Conservation (phyloP, 164 flowering plant species). For the Aristolochia californica region DNA sequence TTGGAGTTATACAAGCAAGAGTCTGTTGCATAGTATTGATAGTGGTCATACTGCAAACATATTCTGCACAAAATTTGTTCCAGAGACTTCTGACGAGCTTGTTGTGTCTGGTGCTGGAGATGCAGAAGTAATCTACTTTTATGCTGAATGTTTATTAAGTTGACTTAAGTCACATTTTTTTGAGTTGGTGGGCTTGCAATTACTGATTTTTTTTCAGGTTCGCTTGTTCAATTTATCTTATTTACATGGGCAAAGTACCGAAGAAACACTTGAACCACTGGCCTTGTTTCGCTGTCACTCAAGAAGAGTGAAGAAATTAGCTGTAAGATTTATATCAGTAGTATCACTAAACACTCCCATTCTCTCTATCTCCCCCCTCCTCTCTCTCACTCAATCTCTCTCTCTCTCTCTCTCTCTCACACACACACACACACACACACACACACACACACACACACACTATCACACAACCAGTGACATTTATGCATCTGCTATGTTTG, state of each 20-base stretch:
- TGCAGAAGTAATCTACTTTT: conserved; percentile 49
- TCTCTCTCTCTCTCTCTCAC: too few species aligned
- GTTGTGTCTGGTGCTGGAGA: conserved; percentile 95
- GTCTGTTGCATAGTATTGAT: conserved; percentile 67
- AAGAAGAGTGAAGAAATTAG: conserved; percentile 83
- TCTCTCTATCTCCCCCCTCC: too few species aligned
- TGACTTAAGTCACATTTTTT: neutral
- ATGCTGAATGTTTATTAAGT: neutral
- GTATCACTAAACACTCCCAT: neutral
- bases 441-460: too few species aligned
- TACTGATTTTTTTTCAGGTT: conserved; percentile 40
- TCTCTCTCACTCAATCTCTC: too few species aligned
- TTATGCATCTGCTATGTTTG: too few species aligned
- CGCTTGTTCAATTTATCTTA: conserved; percentile 68
- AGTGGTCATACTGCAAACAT: conserved; percentile 88
- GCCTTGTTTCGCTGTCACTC: conserved; percentile 78
- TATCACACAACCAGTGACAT: too few species aligned
- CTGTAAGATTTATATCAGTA: conserved; percentile 39
- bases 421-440: too few species aligned
- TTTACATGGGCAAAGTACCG: conserved; percentile 36
- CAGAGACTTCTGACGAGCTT: conserved; percentile 89
- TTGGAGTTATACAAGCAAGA: conserved; percentile 62
- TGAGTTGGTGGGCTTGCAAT: conserved; percentile 4
- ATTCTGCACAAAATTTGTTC: conserved; percentile 88
- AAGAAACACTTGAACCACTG: conserved; percentile 39